Evolutionary conservation across 768 basidiomycete genomes (phyloP), one percentile per base, ranked within the genome.

Genomic region (Leccinellum albellum): DNA sequence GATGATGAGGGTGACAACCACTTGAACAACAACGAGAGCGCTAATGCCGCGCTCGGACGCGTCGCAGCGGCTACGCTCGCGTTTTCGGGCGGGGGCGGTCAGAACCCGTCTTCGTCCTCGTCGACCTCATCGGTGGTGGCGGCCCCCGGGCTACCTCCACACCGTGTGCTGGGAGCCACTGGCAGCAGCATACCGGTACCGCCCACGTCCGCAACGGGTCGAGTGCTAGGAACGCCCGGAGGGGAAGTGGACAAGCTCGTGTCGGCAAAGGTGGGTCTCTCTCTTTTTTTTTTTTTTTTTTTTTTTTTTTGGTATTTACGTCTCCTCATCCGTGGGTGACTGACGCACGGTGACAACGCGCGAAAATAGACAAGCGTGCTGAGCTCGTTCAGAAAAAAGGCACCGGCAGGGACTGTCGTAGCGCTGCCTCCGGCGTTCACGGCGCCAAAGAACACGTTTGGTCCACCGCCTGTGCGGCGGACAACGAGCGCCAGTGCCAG

Each of bases 41-140:
- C 26, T 26, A 17, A n/a, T 45, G 23, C 21, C 32, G 78, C 81
- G 48, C 61, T 50, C 21, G 83, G 83, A 6, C 78, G 83, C 24
- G 78, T 87, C 29, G 84, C 85, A 1, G 82, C 85, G 6, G 80
- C 83, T 3, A 77, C 82, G 20, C 66, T 77, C 10, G 75, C 80
- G 32, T 79, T 84, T 60, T 70, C 66, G 6, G 56, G 61, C 14
- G 56, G 51, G 14, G 21, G 21, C 12, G 6, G 2, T 6, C 42
- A 44, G 21, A 44, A 1, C 33, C 14, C 7, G 13, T 37, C 35
- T 4, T 37, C n/a, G n/a, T 20, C 40, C 3, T 42, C 37, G 1
- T 42, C 42, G 21, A 10, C 42, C 9, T 44, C n/a, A n/a, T n/a
- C n/a, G n/a, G n/a, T n/a, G n/a, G 26, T 6, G 26, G 26, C 26